These are phyloP conservation scores for Teratosphaeria zuluensis DNA, from an alignment of 2,329 filamentous ascomycete species.

Conservation along the genomic window DNA sequence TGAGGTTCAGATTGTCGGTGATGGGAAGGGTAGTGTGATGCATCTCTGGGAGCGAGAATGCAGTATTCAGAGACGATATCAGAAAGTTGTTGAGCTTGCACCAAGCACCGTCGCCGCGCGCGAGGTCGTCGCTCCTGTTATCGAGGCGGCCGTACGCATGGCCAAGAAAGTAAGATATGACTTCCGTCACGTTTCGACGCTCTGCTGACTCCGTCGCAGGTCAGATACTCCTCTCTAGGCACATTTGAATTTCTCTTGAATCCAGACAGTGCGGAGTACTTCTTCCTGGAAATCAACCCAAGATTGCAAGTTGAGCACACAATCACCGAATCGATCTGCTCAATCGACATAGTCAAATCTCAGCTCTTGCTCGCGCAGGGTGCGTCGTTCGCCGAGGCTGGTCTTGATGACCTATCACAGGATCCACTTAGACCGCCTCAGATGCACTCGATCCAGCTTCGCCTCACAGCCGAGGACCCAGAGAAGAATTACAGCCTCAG, in stretches of 20 bases:
- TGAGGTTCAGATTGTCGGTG: conserved; percentile 52
- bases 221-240: conserved; percentile 49
- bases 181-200: neutral
- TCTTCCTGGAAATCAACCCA: conserved; percentile 53
- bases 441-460: conserved; percentile 45
- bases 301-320: conserved; percentile 54
- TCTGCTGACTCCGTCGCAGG: conserved; percentile 21
- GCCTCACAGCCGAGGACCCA: conserved; percentile 49
- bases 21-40: conserved; percentile 41
- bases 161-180: conserved; percentile 32
- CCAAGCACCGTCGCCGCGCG: conserved; percentile 43
- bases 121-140: conserved; percentile 38
- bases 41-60: conserved; percentile 54
- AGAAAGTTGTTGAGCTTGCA: conserved; percentile 52
- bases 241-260: conserved; percentile 57
- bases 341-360: conserved; percentile 44
- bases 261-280: conserved; percentile 39
- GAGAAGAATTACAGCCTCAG: conserved; percentile 46
- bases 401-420: conserved; percentile 16
- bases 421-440: conserved; percentile 29
- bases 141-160: conserved; percentile 45
- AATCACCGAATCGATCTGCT: conserved; percentile 47
- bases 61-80: conserved; percentile 50
- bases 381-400: conserved; percentile 25
- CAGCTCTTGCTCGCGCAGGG: conserved; percentile 49